phyloP scores from a whole-genome alignment of 2,329 filamentous ascomycete species.

The Helotiales sp. region DNA sequence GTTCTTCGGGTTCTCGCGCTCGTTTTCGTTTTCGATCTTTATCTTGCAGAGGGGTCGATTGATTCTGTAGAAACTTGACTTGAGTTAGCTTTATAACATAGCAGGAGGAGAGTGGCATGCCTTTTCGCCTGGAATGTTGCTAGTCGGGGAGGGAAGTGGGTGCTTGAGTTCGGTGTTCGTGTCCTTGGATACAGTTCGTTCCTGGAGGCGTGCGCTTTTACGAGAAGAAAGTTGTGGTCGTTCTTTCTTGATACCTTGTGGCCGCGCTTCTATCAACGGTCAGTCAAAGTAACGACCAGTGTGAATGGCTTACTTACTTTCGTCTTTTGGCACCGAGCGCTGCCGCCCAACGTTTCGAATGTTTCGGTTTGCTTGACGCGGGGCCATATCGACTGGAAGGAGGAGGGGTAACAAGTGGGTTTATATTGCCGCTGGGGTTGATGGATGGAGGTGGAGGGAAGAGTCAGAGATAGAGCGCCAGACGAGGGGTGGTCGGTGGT shows the following conservation, averaged over 20 bases:
- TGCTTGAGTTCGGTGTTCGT: conserved; percentile 30
- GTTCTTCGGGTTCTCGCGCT: conserved; percentile 26
- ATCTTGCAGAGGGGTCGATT: no score
- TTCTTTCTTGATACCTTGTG: conserved; percentile 36
- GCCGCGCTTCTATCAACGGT: conserved; percentile 33
- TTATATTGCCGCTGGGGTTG: conserved; percentile 29
- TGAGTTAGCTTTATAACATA: conserved; percentile 34
- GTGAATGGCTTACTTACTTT: conserved; percentile 29
- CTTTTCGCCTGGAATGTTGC: conserved; percentile 30
- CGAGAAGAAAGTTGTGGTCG: conserved; percentile 28
- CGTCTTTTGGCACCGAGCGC: conserved; percentile 31
- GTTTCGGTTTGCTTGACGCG: conserved; percentile 35
- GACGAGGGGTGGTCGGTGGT: no score
- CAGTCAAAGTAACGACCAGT: conserved; percentile 30
- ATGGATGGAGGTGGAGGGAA: conserved; percentile 15
- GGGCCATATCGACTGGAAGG: conserved; percentile 33
- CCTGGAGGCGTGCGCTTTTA: conserved; percentile 28
- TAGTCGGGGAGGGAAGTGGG: conserved; percentile 30
- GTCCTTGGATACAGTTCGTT: conserved; percentile 27
- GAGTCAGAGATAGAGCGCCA: conserved; percentile 9
- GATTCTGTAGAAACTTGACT: conserved; percentile 31
- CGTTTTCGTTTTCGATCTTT: conserved; percentile 34
- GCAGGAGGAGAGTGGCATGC: conserved; percentile 25
- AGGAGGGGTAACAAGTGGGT: conserved; percentile 29
- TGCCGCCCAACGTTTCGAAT: conserved; percentile 32